These are phyloP conservation scores for Gamsiella multidivaricata DNA, from an alignment of 192 early-diverging fungal genomes.

Conservation along the genomic window DNA sequence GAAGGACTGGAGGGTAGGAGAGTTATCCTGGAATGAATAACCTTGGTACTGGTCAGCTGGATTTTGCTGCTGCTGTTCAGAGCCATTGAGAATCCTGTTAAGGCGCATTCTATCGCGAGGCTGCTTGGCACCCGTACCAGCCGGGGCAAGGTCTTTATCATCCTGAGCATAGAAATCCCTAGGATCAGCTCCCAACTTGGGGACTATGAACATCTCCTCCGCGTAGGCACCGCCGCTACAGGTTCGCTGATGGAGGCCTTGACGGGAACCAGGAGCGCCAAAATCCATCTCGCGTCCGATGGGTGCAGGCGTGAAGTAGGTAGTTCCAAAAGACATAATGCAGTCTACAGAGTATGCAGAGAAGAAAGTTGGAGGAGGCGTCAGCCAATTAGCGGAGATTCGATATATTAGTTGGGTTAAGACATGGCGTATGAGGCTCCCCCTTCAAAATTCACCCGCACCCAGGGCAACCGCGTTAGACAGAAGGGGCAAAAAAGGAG, in stretches of 20 bases:
- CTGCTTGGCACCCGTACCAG: slow-evolving; percentile 49
- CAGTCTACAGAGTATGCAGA: neutral
- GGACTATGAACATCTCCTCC: slow-evolving; percentile 45
- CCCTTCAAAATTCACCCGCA: neutral
- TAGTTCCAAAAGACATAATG: slow-evolving; percentile 42
- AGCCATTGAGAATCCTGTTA: slow-evolving; percentile 48
- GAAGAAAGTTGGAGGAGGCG: neutral
- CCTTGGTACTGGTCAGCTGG: slow-evolving; percentile 6
- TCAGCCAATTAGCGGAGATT: slow-evolving; percentile 5
- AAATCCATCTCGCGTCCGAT: slow-evolving; percentile 30
- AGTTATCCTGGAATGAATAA: slow-evolving; percentile 33
- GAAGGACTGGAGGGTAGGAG: slow-evolving; percentile 39
- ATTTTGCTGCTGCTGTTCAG: slow-evolving; percentile 22
- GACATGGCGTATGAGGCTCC: slow-evolving; percentile 4
- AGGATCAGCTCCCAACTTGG: slow-evolving; percentile 40
- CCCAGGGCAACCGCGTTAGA: neutral
- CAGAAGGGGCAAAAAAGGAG: neutral
- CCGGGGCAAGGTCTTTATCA: slow-evolving; percentile 29
- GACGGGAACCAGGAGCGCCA: slow-evolving; percentile 14
- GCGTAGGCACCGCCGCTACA: slow-evolving; percentile 25
- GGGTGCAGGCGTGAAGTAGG: slow-evolving; percentile 34
- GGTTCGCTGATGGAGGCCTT: slow-evolving; percentile 22
- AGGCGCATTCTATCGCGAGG: slow-evolving; percentile 50
- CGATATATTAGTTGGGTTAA: neutral
- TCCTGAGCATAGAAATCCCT: slow-evolving; percentile 49